Percentiles rank a stretch among this genome's conserved stretches.
Evolutionary conservation across 108 stramenopile species (phyloP).

Genomic region (Nitzschia sp.): DNA sequence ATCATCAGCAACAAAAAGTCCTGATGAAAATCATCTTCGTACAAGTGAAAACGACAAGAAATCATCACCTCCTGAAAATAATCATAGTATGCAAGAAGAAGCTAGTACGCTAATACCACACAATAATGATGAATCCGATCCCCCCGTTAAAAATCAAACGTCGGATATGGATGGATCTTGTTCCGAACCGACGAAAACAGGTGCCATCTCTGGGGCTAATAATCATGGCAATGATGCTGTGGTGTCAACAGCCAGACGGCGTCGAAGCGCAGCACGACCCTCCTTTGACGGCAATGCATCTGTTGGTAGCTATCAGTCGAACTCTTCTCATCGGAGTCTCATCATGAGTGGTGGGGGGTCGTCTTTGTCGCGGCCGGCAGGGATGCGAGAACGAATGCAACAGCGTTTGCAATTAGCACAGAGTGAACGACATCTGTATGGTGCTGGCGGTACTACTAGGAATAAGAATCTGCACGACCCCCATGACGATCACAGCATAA

Average conservation of each 20-base stretch:
- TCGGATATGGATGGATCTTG: too few species aligned
- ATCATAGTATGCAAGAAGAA: too few species aligned
- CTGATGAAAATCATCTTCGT: too few species aligned
- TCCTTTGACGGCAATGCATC: background rate
- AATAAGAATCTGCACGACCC: background rate
- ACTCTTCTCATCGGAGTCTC: background rate
- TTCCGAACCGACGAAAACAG: too few species aligned
- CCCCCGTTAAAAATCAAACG: too few species aligned
- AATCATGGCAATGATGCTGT: background rate
- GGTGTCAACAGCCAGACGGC: background rate
- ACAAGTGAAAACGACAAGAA: too few species aligned
- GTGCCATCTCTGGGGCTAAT: too few species aligned
- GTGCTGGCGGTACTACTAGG: background rate
- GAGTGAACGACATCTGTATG: constrained; percentile 13
- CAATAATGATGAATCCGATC: too few species aligned
- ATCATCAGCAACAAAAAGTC: too few species aligned
- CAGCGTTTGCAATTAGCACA: background rate
- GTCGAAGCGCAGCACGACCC: background rate
- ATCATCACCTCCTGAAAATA: too few species aligned
- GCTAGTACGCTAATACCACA: too few species aligned
- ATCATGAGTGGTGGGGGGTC: background rate
- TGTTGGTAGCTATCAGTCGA: background rate
- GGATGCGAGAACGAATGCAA: constrained; percentile 17
- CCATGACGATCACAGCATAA: background rate
- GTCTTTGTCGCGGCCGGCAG: constrained; percentile 1